Conservation (phyloP, 768 basidiomycete species). For the Gymnopilus junonius region DNA sequence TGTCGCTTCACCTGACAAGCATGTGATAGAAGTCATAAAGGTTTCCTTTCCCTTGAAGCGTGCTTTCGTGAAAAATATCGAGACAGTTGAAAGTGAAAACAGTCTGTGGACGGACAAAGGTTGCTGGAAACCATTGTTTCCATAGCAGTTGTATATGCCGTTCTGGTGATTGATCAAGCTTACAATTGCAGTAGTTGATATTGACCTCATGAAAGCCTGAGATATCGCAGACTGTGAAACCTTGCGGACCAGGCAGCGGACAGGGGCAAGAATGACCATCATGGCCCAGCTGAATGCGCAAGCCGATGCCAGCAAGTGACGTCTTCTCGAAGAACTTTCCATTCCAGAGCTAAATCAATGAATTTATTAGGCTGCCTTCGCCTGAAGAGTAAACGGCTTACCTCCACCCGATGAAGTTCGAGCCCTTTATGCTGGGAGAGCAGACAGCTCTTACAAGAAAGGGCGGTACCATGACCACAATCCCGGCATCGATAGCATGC, state of each 20-base stretch:
- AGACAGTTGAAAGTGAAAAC: slow-evolving; percentile 18
- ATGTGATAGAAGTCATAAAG: slow-evolving; percentile 17
- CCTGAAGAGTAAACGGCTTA: neutral
- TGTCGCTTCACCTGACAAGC: slow-evolving; percentile 3
- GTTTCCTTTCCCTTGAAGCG: slow-evolving; percentile 12
- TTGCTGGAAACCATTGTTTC: slow-evolving; percentile 11
- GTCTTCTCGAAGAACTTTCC: slow-evolving; percentile 12
- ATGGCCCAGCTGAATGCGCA: slow-evolving; percentile 18
- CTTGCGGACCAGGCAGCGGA: neutral
- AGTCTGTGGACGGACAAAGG: neutral
- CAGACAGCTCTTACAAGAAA: slow-evolving; percentile 1
- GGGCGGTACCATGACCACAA: slow-evolving; percentile 4
- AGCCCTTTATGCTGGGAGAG: neutral
- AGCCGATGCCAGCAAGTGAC: slow-evolving; percentile 2
- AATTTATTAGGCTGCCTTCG: neutral
- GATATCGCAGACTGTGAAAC: slow-evolving; percentile 17
- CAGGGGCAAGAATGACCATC: slow-evolving; percentile 11
- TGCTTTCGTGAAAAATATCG: slow-evolving; percentile 8
- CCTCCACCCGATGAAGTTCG: slow-evolving; percentile 14
- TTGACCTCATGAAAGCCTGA: slow-evolving; percentile 11
- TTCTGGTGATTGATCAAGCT: neutral
- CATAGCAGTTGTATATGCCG: slow-evolving; percentile 8
- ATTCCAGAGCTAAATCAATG: slow-evolving; percentile 10
- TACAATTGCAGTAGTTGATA: slow-evolving; percentile 17
- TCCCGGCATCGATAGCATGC: slow-evolving; percentile 4